Evolutionary conservation across 139 green algal species (phyloP).

Genomic region (Nannochloris sp.): DNA sequence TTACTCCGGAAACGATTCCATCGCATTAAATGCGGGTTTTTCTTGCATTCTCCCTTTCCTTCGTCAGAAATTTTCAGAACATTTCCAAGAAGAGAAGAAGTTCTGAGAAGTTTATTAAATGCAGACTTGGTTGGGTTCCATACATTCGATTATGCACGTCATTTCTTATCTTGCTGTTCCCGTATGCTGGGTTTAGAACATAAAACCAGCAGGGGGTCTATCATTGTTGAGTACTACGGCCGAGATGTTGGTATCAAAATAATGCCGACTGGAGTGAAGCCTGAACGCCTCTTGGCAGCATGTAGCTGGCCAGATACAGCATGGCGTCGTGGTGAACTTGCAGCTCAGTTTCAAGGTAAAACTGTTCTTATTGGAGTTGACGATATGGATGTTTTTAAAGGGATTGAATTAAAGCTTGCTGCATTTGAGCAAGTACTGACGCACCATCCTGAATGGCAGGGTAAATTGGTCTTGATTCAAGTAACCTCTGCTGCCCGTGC

Average conservation of each 20-base stretch:
- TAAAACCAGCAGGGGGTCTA: conserved; percentile 74
- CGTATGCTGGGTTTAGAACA: conserved; percentile 96
- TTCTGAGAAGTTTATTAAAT: conserved; percentile 73
- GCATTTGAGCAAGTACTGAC: conserved; percentile 83
- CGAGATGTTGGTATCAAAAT: conserved; percentile 94
- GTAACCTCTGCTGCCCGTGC: conserved; percentile 45
- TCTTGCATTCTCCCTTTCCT: conserved; percentile 95
- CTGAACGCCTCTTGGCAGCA: conserved; percentile 66
- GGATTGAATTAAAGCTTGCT: conserved; percentile 66
- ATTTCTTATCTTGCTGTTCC: conserved; percentile 88
- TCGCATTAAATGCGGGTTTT: conserved; percentile 71
- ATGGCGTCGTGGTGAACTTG: conserved; percentile 86
- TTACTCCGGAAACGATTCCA: conserved; percentile 82
- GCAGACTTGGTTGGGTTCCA: conserved; percentile 92
- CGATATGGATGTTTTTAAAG: conserved; percentile 98
- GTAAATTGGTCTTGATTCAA: conserved; percentile 83
- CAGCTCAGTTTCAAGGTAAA: conserved; percentile 54
- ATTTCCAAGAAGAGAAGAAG: conserved; percentile 76
- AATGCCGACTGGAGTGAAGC: conserved; percentile 92
- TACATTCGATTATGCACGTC: conserved; percentile 91
- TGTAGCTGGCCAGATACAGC: conserved; percentile 82
- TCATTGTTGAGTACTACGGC: conserved; percentile 95
- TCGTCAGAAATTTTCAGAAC: conserved; percentile 81
- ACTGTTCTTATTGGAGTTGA: conserved; percentile 87
- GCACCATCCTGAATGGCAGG: conserved; percentile 75